Conservation (phyloP, 2,329 filamentous ascomycete species). For the Pseudogymnoascus sp. region DNA sequence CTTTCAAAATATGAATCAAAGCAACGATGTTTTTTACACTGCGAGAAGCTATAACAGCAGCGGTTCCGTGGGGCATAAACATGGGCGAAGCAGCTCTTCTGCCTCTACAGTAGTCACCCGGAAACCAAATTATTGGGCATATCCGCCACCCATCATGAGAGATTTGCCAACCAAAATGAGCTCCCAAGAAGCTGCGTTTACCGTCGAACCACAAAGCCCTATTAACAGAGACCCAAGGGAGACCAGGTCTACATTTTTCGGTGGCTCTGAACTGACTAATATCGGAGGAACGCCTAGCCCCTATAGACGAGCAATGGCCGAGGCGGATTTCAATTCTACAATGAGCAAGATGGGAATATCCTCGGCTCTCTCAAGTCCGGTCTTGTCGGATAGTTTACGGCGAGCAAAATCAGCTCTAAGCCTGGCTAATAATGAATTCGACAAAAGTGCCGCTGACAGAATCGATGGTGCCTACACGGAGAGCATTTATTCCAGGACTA, state of each 20-base stretch:
- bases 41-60: background rate
- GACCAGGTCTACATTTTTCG: constrained; percentile 43
- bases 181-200: constrained; percentile 24
- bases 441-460: background rate
- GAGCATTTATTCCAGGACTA: constrained; percentile 28
- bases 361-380: background rate
- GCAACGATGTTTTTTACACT: constrained; percentile 4
- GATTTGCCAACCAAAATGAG: constrained; percentile 14
- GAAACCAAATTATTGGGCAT: constrained; percentile 1
- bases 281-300: constrained; percentile 48
- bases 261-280: constrained; percentile 40
- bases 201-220: constrained; percentile 17
- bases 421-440: background rate
- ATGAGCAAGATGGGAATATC: background rate
- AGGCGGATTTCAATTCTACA: constrained; percentile 15
- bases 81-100: background rate
- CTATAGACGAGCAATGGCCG: constrained; percentile 42
- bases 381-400: background rate
- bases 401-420: background rate
- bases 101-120: constrained; percentile 4
- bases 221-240: constrained; percentile 30
- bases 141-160: constrained; percentile 8
- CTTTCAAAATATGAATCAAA: background rate
- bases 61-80: background rate
- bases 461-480: constrained; percentile 21